phyloP scores from a whole-genome alignment of 768 basidiomycete genomes.

The Chalciporus piperatus region DNA sequence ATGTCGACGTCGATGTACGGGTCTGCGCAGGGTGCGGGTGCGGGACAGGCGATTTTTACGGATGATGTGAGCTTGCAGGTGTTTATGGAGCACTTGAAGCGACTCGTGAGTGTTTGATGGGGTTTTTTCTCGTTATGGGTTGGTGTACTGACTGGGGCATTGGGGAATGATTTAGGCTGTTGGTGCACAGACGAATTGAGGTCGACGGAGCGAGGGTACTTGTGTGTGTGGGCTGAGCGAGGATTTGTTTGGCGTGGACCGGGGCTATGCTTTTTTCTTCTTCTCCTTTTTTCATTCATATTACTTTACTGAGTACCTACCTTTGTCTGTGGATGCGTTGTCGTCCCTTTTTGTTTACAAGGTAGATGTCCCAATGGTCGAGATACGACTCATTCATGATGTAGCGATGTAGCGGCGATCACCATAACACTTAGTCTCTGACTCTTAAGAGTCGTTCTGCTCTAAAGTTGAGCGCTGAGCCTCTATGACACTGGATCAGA shows the following conservation, averaged over 20 bases:
- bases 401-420: too few species aligned
- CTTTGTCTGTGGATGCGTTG: conserved; percentile 7
- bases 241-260: not conserved
- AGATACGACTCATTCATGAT: too few species aligned
- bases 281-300: conserved; percentile 4
- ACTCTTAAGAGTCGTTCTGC: too few species aligned
- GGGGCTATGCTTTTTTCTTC: not conserved
- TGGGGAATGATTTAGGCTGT: conserved; percentile 46
- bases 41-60: conserved; percentile 94
- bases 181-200: conserved; percentile 64
- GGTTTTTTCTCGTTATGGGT: not conserved
- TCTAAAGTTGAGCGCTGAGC: too few species aligned
- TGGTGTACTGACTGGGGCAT: not conserved
- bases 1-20: conserved; percentile 92
- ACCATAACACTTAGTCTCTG: too few species aligned
- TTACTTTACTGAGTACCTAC: not conserved
- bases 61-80: conserved; percentile 98
- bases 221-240: not conserved
- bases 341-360: conserved; percentile 5
- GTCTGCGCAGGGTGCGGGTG: conserved; percentile 57
- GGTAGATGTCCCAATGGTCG: conserved; percentile 7
- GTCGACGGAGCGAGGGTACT: not conserved
- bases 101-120: conserved; percentile 56
- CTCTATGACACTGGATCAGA: too few species aligned
- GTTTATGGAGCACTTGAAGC: conserved; percentile 97